phyloP scores from a whole-genome alignment of 208 protist genomes.

The Trypanosoma lewisi region DNA sequence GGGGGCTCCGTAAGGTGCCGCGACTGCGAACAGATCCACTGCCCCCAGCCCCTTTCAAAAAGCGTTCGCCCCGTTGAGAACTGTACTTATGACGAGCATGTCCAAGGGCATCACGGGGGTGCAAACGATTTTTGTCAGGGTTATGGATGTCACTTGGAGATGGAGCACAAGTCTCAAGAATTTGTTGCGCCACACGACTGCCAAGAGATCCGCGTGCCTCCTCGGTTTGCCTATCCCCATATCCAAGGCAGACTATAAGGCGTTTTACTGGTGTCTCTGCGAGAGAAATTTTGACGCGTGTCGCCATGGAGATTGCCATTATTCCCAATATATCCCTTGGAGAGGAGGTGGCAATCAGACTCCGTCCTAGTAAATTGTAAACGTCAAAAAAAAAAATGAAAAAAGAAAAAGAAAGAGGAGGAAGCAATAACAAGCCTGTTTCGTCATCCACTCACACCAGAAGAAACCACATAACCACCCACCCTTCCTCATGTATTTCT shows the following conservation, averaged over 20 bases:
- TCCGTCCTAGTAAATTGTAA: slow-evolving; percentile 1
- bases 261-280: slow-evolving; percentile 23
- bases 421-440: background rate
- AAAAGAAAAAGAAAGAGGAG: background rate
- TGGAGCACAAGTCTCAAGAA: slow-evolving; percentile 59
- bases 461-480: background rate
- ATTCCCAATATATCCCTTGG: background rate
- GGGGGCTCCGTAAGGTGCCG: slow-evolving; percentile 37
- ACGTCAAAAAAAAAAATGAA: background rate
- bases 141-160: slow-evolving; percentile 74
- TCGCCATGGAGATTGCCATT: slow-evolving; percentile 10
- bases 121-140: slow-evolving; percentile 42
- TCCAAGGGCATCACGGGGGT: slow-evolving; percentile 62
- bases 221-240: slow-evolving; percentile 1
- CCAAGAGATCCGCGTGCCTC: slow-evolving; percentile 40
- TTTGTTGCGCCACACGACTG: slow-evolving; percentile 34
- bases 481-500: too few relatives aligned
- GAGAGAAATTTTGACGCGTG: slow-evolving; percentile 19
- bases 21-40: slow-evolving; percentile 4
- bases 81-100: slow-evolving; percentile 36
- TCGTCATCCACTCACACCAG: background rate
- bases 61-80: slow-evolving; percentile 8
- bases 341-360: too few relatives aligned
- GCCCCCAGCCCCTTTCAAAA: slow-evolving; percentile 1
- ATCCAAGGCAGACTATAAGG: slow-evolving; percentile 65